These are phyloP conservation scores for Pyropia yezoensis DNA, from an alignment of 23 red algal species.

Conservation along the genomic window DNA sequence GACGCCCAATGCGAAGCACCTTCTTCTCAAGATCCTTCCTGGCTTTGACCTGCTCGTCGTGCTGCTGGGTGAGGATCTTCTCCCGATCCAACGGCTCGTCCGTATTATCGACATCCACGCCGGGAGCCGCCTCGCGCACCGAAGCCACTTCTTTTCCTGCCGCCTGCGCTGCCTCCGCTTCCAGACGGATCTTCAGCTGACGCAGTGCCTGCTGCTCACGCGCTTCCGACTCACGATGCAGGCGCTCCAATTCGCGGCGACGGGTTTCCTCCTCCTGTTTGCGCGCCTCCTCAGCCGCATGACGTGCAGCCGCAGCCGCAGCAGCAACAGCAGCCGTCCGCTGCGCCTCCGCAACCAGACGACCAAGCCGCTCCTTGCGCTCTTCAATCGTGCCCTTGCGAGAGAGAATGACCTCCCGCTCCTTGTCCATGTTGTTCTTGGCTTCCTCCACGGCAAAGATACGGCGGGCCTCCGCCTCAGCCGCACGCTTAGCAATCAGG, in stretches of 20 bases:
- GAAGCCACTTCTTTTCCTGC: slow-evolving; percentile 13
- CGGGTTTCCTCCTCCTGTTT: slow-evolving; percentile 71
- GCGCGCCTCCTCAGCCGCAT: slow-evolving; percentile 55
- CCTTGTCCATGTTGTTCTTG: slow-evolving; percentile 31
- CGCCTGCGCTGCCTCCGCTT: slow-evolving; percentile 5
- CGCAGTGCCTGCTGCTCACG: slow-evolving; percentile 53
- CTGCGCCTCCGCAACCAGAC: slow-evolving; percentile 24
- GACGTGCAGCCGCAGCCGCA: slow-evolving; percentile 42
- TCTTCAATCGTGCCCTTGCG: slow-evolving; percentile 62
- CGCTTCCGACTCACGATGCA: slow-evolving; percentile 54
- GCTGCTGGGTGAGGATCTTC: slow-evolving; percentile 63
- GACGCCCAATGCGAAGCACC: slow-evolving; percentile 31
- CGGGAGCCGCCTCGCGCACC: slow-evolving; percentile 11
- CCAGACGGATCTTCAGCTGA: slow-evolving; percentile 37
- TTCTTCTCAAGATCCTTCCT: slow-evolving; percentile 68
- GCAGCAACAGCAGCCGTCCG: slow-evolving; percentile 37
- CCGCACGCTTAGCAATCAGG: slow-evolving; percentile 34
- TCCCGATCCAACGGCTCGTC: slow-evolving; percentile 22
- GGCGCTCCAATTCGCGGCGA: slow-evolving; percentile 37
- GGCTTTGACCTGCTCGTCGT: slow-evolving; percentile 74
- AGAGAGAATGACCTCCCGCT: slow-evolving; percentile 42
- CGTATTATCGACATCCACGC: slow-evolving; percentile 20
- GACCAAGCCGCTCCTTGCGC: slow-evolving; percentile 26
- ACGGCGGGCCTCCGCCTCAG: slow-evolving; percentile 28
- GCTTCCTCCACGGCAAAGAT: slow-evolving; percentile 28